Conservation (phyloP, 768 basidiomycete genomes). For the Boletellus ananas region DNA sequence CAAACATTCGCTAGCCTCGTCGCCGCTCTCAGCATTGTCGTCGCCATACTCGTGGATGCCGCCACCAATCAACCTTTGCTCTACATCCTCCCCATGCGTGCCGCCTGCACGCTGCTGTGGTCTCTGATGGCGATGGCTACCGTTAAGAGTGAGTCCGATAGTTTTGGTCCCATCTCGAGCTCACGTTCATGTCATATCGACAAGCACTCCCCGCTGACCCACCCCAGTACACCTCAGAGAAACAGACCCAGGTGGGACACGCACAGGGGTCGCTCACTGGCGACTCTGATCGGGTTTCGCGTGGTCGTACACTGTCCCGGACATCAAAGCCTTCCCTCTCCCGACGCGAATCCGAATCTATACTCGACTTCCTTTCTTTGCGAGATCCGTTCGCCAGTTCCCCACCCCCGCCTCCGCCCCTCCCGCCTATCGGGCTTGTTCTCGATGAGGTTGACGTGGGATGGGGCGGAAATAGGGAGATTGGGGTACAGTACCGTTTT, state of each 20-base stretch:
- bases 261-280: not conserved
- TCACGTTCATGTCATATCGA: not conserved
- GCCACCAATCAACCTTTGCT: not conserved
- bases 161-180: not conserved
- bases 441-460: conserved; percentile 28
- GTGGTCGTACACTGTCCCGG: conserved; percentile 1
- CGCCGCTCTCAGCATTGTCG: conserved; percentile 21
- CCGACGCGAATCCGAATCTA: conserved; percentile 23
- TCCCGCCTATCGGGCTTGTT: conserved; percentile 25
- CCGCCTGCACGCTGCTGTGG: conserved; percentile 24
- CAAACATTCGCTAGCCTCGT: conserved; percentile 23
- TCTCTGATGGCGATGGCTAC: conserved; percentile 14
- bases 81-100: conserved; percentile 18
- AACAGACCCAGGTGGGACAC: not conserved
- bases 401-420: conserved; percentile 31
- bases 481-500: conserved; percentile 30
- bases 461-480: conserved; percentile 23
- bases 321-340: conserved; percentile 19
- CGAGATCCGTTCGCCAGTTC: conserved; percentile 33
- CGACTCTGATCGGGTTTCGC: not conserved
- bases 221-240: conserved; percentile 9
- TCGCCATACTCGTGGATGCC: conserved; percentile 6
- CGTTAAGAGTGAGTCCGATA: conserved; percentile 23
- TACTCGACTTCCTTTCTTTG: conserved; percentile 32
- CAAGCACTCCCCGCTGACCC: conserved; percentile 22